Evolutionary conservation across 345 rosid genomes (phyloP).

Genomic region (Syzygium grande): DNA sequence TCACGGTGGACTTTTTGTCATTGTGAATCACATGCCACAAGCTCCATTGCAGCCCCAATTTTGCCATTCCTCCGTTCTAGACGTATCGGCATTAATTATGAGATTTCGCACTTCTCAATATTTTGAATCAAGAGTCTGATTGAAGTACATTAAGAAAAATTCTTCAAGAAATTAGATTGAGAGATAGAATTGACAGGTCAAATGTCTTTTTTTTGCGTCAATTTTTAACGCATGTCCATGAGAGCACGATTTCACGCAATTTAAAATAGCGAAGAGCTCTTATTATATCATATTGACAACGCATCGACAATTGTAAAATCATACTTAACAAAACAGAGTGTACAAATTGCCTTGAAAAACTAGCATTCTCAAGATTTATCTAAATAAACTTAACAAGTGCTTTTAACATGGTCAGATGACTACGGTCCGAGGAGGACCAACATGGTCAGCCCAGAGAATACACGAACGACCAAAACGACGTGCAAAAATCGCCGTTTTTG

Average conservation of each 20-base stretch:
- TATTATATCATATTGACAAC: not conserved
- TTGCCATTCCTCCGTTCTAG: no score
- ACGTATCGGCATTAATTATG: no score
- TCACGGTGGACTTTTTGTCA: slow-evolving; percentile 19
- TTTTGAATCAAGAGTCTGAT: no score
- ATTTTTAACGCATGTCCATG: not conserved
- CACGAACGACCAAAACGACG: not conserved
- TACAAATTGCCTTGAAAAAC: not conserved
- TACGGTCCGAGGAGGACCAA: not conserved
- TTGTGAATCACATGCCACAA: not conserved
- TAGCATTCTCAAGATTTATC: not conserved
- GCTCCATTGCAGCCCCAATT: accelerated
- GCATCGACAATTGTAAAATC: not conserved
- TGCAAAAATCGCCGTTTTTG: not conserved
- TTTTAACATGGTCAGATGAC: not conserved
- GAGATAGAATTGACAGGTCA: accelerated
- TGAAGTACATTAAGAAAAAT: not conserved
- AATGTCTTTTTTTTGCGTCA: not conserved
- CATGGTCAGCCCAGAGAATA: not conserved
- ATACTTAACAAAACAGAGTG: not conserved
- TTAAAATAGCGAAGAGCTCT: not conserved
- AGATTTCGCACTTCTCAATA: no score
- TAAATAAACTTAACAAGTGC: not conserved
- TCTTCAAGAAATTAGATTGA: not conserved
- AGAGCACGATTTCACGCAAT: not conserved